Evolutionary conservation across 306 rosid genomes (phyloP).

Genomic region (Bauhinia variegata): DNA sequence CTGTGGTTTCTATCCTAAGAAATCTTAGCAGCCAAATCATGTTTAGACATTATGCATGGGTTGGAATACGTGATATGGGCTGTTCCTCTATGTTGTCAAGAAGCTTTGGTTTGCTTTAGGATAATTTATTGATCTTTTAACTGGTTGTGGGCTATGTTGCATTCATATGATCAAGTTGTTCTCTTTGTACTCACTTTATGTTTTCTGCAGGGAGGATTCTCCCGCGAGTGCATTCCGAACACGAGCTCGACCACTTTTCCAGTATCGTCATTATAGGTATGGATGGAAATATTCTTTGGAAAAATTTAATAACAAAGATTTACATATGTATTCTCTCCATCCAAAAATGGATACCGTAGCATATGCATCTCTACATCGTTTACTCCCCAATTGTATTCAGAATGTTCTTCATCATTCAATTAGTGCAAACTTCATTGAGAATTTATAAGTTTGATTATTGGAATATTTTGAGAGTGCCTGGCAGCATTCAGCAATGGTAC

Average conservation of each 20-base stretch:
- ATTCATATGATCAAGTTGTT: constrained; percentile 25
- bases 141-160: neutral
- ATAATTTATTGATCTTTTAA: constrained; percentile 19
- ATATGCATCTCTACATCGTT: neutral
- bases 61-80: constrained; percentile 9
- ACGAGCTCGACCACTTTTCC: constrained; percentile 85
- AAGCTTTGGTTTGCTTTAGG: constrained; percentile 14
- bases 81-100: constrained; percentile 3
- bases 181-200: neutral
- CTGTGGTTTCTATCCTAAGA: constrained; percentile 9
- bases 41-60: constrained; percentile 9
- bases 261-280: constrained; percentile 98
- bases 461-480: constrained; percentile 4
- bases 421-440: constrained; percentile 14
- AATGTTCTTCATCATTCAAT: too few species aligned
- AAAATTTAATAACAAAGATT: constrained; percentile 23
- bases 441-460: constrained; percentile 4
- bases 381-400: constrained; percentile 29
- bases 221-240: constrained; percentile 88
- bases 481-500: constrained; percentile 14
- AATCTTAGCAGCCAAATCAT: constrained; percentile 18
- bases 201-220: constrained; percentile 81
- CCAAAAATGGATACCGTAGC: constrained; percentile 12
- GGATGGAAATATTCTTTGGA: constrained; percentile 20
- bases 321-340: constrained; percentile 22